Conservation (phyloP, 805 yeast genomes). For the Debaryomyces hansenii region DNA sequence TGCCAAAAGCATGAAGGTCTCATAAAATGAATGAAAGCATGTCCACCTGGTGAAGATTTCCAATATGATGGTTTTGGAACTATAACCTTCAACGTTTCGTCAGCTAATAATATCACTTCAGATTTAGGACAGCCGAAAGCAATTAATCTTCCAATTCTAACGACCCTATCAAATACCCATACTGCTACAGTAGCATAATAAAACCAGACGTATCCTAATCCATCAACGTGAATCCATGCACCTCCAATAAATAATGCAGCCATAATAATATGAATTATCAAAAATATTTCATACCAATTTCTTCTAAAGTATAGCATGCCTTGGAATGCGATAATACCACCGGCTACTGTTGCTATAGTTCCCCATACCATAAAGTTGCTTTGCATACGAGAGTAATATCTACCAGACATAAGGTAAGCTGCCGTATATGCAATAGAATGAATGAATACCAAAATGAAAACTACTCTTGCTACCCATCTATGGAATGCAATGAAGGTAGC, state of each 20-base stretch:
- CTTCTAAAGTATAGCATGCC: conserved; percentile 35
- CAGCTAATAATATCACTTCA: conserved; percentile 26
- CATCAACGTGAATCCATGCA: conserved; percentile 42
- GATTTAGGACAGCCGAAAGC: conserved; percentile 39
- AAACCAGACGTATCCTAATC: conserved; percentile 30
- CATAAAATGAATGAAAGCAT: conserved; percentile 39
- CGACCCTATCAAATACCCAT: conserved; percentile 37
- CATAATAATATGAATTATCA: conserved; percentile 33
- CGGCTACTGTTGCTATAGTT: conserved; percentile 35
- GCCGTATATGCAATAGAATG: conserved; percentile 32
- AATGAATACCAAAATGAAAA: conserved; percentile 24
- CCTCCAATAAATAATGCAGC: conserved; percentile 46
- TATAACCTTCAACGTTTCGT: conserved; percentile 37
- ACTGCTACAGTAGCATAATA: conserved; percentile 32
- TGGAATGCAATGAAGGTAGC: conserved; percentile 45
- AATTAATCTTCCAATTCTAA: conserved; percentile 26
- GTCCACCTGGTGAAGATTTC: conserved; percentile 42
- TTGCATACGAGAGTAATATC: conserved; percentile 12
- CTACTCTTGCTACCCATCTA: conserved; percentile 43
- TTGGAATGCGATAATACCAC: conserved; percentile 29
- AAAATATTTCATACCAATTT: conserved; percentile 36
- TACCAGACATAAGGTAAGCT: conserved; percentile 3
- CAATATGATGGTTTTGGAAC: conserved; percentile 38
- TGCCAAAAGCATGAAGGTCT: conserved; percentile 40
- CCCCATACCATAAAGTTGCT: conserved; percentile 33